Evolutionary conservation across 2,329 filamentous ascomycete species (phyloP).

Genomic region (Hymenoscyphus salicellus): DNA sequence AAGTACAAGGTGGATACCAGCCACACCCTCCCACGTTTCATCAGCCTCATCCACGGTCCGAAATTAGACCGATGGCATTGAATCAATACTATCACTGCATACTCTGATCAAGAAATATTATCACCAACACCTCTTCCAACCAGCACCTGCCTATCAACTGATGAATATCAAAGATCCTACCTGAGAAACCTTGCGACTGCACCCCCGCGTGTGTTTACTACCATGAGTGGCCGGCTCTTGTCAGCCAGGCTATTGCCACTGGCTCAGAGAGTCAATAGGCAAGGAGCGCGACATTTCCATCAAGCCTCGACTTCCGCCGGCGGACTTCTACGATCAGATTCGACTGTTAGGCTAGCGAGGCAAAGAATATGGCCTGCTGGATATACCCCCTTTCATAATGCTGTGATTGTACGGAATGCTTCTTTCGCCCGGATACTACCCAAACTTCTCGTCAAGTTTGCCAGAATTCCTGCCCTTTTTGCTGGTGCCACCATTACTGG

Average conservation of each 20-base stretch:
- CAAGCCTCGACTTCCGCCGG: conserved; percentile 59
- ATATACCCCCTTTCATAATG: conserved; percentile 78
- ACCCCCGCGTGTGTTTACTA: conserved; percentile 20
- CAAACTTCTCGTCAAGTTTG: conserved; percentile 85
- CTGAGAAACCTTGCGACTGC: conserved; percentile 15
- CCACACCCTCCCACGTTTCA: not conserved
- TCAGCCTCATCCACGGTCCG: not conserved
- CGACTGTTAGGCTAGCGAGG: conserved; percentile 57
- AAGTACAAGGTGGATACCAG: not conserved
- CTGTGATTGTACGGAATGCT: conserved; percentile 60
- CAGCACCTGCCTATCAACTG: conserved; percentile 5
- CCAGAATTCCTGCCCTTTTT: conserved; percentile 84
- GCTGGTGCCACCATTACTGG: conserved; percentile 84
- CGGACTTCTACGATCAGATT: conserved; percentile 66
- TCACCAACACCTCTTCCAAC: not conserved
- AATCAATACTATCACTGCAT: not conserved
- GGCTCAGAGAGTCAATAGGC: conserved; percentile 57
- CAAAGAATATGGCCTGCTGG: conserved; percentile 73
- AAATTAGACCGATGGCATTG: not conserved
- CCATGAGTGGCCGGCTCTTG: conserved; percentile 55
- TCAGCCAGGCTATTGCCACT: conserved; percentile 68
- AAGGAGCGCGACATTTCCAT: conserved; percentile 61
- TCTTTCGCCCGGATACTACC: conserved; percentile 70
- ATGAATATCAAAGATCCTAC: conserved; percentile 24
- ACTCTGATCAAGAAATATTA: conserved; percentile 13